A percentile compares a stretch with the other conserved stretches of the same genome.
Evolutionary conservation across 148 eudicot species (phyloP).

Genomic region (Pouteria glomerata): DNA sequence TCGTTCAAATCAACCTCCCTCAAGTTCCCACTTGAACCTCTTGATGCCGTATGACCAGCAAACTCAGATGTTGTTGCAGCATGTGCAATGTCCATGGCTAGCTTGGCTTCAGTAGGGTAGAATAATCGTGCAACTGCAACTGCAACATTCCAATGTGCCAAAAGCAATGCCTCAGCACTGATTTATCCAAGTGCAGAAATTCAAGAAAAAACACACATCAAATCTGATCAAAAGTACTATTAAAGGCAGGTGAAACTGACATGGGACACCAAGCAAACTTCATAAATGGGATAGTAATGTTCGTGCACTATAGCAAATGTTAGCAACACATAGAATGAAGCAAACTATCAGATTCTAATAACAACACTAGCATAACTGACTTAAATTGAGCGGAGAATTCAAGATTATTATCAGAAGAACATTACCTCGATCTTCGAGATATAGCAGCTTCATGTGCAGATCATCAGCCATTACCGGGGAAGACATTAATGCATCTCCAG

Average conservation of each 20-base stretch:
- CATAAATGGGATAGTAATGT: neutral
- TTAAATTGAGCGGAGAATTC: neutral
- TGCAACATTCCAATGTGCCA: slow-evolving; percentile 12
- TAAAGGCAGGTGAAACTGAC: neutral
- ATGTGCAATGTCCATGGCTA: slow-evolving; percentile 47
- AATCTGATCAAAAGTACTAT: neutral
- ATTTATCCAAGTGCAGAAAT: neutral
- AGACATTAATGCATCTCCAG: slow-evolving; percentile 16
- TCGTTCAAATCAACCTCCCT: slow-evolving; percentile 46
- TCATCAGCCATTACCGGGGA: slow-evolving; percentile 32
- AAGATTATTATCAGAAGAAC: neutral
- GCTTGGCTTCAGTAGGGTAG: slow-evolving; percentile 48
- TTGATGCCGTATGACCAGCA: slow-evolving; percentile 27
- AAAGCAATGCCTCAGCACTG: slow-evolving; percentile 2
- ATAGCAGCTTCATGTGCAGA: slow-evolving; percentile 38
- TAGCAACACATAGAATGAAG: neutral
- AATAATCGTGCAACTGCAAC: slow-evolving; percentile 43
- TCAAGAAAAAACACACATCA: neutral
- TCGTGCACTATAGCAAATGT: no score
- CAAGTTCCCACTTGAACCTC: slow-evolving; percentile 33
- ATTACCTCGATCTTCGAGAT: slow-evolving; percentile 49
- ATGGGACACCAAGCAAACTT: neutral
- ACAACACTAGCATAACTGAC: neutral
- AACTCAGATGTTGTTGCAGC: slow-evolving; percentile 33
- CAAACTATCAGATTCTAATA: neutral